A percentile compares a stretch with the other conserved stretches of the same genome.
Conservation (phyloP, 2,329 filamentous ascomycete genomes). For the Cladobotryum protrusum region DNA sequence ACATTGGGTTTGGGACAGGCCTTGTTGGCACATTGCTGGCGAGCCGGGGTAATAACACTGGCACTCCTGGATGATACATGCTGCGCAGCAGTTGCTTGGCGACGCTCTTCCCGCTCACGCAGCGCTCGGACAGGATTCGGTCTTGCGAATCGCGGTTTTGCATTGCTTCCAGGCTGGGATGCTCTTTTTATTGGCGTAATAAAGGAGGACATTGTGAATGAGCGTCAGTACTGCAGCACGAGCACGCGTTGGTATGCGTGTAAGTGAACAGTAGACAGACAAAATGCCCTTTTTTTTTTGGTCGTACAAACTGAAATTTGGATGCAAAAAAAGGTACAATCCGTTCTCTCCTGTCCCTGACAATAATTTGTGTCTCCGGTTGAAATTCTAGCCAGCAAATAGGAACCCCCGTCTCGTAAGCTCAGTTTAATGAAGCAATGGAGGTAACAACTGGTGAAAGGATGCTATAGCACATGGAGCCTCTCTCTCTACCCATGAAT, state of each 20-base stretch:
- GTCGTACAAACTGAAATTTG: neutral
- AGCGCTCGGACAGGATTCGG: slow-evolving; percentile 46
- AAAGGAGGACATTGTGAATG: slow-evolving; percentile 39
- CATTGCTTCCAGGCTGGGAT: slow-evolving; percentile 20
- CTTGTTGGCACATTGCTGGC: slow-evolving; percentile 51
- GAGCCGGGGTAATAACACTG: slow-evolving; percentile 28
- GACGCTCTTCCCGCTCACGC: slow-evolving; percentile 44
- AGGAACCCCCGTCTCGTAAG: neutral
- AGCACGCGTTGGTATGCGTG: neutral
- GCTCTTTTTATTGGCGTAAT: slow-evolving; percentile 26
- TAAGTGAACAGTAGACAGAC: slow-evolving; percentile 7
- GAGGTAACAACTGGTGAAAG: neutral
- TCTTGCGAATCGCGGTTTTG: slow-evolving; percentile 37
- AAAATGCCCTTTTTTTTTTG: neutral
- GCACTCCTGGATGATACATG: slow-evolving; percentile 24
- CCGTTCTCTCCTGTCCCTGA: neutral
- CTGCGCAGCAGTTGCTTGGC: slow-evolving; percentile 28
- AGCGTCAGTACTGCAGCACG: too few relatives aligned
- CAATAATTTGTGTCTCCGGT: neutral
- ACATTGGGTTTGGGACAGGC: slow-evolving; percentile 56
- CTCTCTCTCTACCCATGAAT: too few relatives aligned
- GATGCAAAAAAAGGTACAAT: slow-evolving; percentile 1
- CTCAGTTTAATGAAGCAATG: neutral
- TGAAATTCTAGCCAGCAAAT: neutral
- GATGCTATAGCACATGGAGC: neutral